Evolutionary conservation across 495 filamentous ascomycete genomes (phyloP), one percentile per base, ranked within the genome.

Genomic region (Podospora pseudocomata): DNA sequence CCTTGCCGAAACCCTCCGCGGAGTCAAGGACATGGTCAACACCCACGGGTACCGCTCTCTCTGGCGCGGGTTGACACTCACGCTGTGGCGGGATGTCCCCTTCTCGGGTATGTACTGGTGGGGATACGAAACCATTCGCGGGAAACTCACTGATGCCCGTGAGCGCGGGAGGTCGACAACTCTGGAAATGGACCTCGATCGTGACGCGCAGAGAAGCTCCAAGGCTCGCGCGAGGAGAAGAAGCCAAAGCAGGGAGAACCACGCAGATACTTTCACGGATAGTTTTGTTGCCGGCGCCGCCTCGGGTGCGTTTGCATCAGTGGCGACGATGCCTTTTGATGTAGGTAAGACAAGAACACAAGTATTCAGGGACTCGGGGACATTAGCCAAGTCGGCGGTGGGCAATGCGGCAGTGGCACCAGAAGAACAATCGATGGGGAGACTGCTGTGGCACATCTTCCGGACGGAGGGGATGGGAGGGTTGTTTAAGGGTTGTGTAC

Each of bases 71-170:
- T 79, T 99, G 65, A 92, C 90, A 0, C 83, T 99, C 34, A 98
- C 94, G 0, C 87, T 99, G 73, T 99, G 95, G 95, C 85, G 95
- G 32, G 95, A 99, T 75, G 95, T 97, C 0, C 95, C 95, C 0
- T 99, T 99, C 75, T 97, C 94, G 5, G 95, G 91, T 7, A 84
- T 99, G 65, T 99, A 99, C 80, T 99, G 95, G 95, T 92, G 91
- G 87, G 95, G 95, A 15, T 99, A 99, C 75, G 95, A 99, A 82
- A 84, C 86, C 32, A 87, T 92, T 56, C 88, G 92, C 32, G 85
- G 86, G 44, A 74, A 72, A 30, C 76, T 97, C 34, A 88, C 86
- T 5, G 87, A 91, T 62, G 75, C 84, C 27, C 88, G 91, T 5
- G 86, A 87, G 68, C 77, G 81, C 62, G 76, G 73, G 18, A 73